A percentile compares a stretch with the other conserved stretches of the same genome.
Evolutionary conservation across 108 stramenopile genomes (phyloP).

Genomic region (Cyclotella choctawhatcheeana): DNA sequence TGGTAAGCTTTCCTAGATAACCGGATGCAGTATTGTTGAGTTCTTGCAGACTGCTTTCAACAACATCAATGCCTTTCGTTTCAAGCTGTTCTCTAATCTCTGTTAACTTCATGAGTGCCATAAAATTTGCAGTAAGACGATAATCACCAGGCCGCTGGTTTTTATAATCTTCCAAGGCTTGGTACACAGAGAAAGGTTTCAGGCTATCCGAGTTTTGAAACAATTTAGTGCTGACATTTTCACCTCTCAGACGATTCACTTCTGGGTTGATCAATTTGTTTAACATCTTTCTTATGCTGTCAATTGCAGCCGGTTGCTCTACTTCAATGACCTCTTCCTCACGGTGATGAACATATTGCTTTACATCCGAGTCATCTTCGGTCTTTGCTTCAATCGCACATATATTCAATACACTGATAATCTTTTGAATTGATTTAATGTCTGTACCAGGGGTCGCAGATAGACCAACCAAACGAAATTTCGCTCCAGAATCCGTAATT

Average conservation of each 20-base stretch:
- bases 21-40: conserved; percentile 27
- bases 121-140: conserved; percentile 51
- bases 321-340: conserved; percentile 72
- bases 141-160: conserved; percentile 37
- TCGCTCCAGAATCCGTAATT: conserved; percentile 54
- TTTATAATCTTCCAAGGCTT: conserved; percentile 52
- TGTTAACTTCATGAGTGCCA: conserved; percentile 52
- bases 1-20: conserved; percentile 40
- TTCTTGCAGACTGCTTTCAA: conserved; percentile 48
- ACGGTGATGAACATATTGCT: conserved; percentile 79
- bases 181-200: conserved; percentile 49
- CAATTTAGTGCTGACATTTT: conserved; percentile 36
- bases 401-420: conserved; percentile 72
- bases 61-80: conserved; percentile 61
- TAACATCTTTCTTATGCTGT: conserved; percentile 56
- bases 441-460: conserved; percentile 96
- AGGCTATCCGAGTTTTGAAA: conserved; percentile 50
- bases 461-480: conserved; percentile 85
- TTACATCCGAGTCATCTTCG: conserved; percentile 84
- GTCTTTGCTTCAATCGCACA: conserved; percentile 80
- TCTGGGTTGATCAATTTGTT: conserved; percentile 60
- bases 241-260: conserved; percentile 49
- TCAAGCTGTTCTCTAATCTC: conserved; percentile 52
- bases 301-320: conserved; percentile 44
- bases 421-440: conserved; percentile 83